Evolutionary conservation across 805 yeast species (phyloP).

Genomic region (Metschnikowia lunata): DNA sequence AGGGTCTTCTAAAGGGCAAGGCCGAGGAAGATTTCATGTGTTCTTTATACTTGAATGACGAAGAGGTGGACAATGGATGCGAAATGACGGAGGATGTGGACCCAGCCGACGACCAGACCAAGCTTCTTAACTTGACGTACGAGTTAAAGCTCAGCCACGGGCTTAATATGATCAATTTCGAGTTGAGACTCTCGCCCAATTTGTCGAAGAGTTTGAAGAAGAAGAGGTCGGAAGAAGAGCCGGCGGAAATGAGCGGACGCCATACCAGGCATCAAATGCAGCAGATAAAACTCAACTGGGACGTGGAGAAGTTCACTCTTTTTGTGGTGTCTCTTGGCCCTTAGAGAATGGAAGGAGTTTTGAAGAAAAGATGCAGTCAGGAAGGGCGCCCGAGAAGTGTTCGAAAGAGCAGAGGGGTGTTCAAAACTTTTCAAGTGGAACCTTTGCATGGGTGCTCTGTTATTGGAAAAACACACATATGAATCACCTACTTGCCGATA

Average conservation of each 20-base stretch:
- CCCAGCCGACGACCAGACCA: slow-evolving; percentile 13
- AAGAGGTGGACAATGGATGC: slow-evolving; percentile 41
- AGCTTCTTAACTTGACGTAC: slow-evolving; percentile 21
- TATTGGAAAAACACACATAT: neutral
- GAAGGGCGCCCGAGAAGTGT: too few relatives aligned
- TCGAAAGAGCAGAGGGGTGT: too few relatives aligned
- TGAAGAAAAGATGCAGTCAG: too few relatives aligned
- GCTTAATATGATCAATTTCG: slow-evolving; percentile 41
- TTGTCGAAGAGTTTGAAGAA: slow-evolving; percentile 35
- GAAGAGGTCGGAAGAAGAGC: slow-evolving; percentile 24
- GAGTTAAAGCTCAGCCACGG: slow-evolving; percentile 47
- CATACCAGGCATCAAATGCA: slow-evolving; percentile 45
- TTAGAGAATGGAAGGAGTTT: neutral
- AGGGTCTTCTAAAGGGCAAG: slow-evolving; percentile 26
- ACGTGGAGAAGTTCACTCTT: slow-evolving; percentile 38
- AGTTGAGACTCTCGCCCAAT: slow-evolving; percentile 38
- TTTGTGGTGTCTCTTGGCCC: slow-evolving; percentile 24
- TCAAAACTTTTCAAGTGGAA: too few relatives aligned
- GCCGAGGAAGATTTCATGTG: slow-evolving; percentile 37
- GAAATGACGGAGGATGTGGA: slow-evolving; percentile 34
- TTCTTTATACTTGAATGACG: slow-evolving; percentile 41
- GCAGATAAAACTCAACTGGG: slow-evolving; percentile 43
- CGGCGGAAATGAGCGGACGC: slow-evolving; percentile 30
- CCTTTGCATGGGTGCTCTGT: too few relatives aligned
- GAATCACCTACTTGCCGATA: slow-evolving; percentile 68